Percentiles rank a stretch among this genome's conserved stretches.
phyloP scores from a whole-genome alignment of 805 yeast species.

The Sugiyamaella floridensis region DNA sequence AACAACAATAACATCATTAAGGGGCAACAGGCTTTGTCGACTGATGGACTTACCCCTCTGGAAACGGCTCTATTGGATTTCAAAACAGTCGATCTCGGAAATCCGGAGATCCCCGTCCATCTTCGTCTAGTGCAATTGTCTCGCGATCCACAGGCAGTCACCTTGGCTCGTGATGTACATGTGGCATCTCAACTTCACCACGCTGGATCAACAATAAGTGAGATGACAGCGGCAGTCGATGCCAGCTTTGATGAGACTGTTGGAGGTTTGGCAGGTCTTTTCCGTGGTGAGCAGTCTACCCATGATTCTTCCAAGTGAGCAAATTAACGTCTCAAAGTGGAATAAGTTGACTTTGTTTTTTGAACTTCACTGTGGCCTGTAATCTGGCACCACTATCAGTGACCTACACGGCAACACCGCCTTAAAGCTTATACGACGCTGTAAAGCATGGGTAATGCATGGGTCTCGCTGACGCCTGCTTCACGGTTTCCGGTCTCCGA shows the following conservation, averaged over 20 bases:
- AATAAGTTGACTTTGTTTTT: too few relatives aligned
- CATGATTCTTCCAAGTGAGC: conserved; percentile 2
- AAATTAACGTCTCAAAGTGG: too few relatives aligned
- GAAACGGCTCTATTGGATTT: not conserved
- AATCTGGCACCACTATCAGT: not conserved
- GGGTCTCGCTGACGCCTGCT: too few relatives aligned
- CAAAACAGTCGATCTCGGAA: not conserved
- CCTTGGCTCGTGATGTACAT: conserved; percentile 1
- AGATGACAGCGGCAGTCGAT: conserved; percentile 3
- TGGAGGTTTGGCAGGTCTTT: not conserved
- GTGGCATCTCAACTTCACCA: not conserved
- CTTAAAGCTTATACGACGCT: not conserved
- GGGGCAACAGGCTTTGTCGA: not conserved
- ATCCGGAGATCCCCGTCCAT: not conserved
- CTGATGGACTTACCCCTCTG: not conserved
- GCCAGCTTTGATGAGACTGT: not conserved
- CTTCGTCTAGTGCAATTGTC: conserved; percentile 11
- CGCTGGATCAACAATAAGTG: conserved; percentile 4
- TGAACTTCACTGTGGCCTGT: too few relatives aligned
- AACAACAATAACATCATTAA: not conserved
- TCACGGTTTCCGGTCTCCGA: too few relatives aligned
- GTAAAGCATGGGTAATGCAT: conserved; percentile 1
- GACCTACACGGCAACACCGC: conserved; percentile 1
- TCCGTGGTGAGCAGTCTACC: not conserved
- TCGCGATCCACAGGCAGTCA: conserved; percentile 11